Evolutionary conservation across 2,329 filamentous ascomycete species (phyloP), one percentile per base, ranked within the genome.

Genomic region (Sporothrix mexicana): DNA sequence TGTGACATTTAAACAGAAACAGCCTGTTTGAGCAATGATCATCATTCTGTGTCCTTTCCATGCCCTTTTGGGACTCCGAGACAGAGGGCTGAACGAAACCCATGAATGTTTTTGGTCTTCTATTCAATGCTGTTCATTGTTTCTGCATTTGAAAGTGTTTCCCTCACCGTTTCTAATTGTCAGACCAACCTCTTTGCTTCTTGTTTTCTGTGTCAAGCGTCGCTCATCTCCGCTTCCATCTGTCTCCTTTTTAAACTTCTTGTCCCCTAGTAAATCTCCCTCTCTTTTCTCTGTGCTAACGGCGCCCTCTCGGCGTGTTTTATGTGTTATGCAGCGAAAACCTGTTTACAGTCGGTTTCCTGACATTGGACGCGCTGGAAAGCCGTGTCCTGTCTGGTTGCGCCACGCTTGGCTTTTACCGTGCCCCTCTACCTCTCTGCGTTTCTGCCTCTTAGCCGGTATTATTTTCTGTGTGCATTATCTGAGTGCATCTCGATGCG

Each of bases 11-110:
- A 47, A 47, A 47, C 10, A 47, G 45, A 47, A 47, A 53, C 1
- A 53, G 23, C 53, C 53, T 57, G 12, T 57, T 57, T 13, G 23
- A 57, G 53, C 5, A 57, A 25, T 10, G 53, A 57, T 57, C 23
- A 13, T 57, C 53, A n/a, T n/a, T n/a, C n/a, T n/a, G n/a, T n/a
- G n/a, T 36, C 30, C 30, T 7, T 6, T 36, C 55, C 10, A 57
- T 57, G 23, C 55, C 23, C 23, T 36, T 59, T 59, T 55, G n/a
- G 13, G 51, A 7, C 17, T 17, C 51, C 51, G 51, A 36, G 13
- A 59, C 25, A 36, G 25, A 17, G 55, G 55, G 23, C 55, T 36
- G 25, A 59, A 59, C 15, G 55, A 59, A 59, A 59, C n/a, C n/a
- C n/a, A n/a, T n/a, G n/a, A n/a, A n/a, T n/a, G n/a, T n/a, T n/a